Evolutionary conservation across 2,329 filamentous ascomycete genomes (phyloP), one percentile per base, ranked within the genome.

Genomic region (Aspergillus tamarii): DNA sequence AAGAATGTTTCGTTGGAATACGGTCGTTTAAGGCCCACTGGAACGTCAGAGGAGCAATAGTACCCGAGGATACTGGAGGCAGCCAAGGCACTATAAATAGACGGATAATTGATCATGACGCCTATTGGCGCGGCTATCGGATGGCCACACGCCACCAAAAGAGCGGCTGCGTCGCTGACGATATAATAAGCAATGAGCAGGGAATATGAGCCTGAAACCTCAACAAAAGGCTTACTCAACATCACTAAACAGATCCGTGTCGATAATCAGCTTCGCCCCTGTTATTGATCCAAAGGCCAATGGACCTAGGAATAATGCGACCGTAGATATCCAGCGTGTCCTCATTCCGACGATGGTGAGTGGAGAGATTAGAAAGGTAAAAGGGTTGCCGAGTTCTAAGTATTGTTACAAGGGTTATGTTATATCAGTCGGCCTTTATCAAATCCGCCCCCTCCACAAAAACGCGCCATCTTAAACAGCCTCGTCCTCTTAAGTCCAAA

Each of bases 51-150:
- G 16, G 54, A 26, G 5, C 30, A 4, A 28, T 64, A 60, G 26
- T 64, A 58, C 2, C 63, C 63, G 6, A 64, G 50, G 19, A 64
- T 53, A 34, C 52, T 62, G 3, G 36, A 59, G 7, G 41, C 60
- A 5, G 60, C 63, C 9, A 62, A n/a, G 14, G 50, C 60, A 10
- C 59, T 48, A 10, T 53, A 62, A 8, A 34, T 55, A 1, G 60
- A 64, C 26, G 63, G 63, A 26, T 64, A 60, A 23, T 60, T 64
- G 41, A 64, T 34, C 30, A 62, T 64, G 19, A 64, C 55, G 2
- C 23, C 59, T 1, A 60, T 48, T 3, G 48, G 41, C 1, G 39
- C 11, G 11, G 36, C 45, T 11, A 12, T 12, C 4, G 52, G 32
- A 12, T 53, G 32, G 11, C 34, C n/a, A 21, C 61, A 53, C 2